These are phyloP conservation scores for Coemansia umbellata DNA, from an alignment of 192 early-diverging fungal genomes.

Conservation along the genomic window DNA sequence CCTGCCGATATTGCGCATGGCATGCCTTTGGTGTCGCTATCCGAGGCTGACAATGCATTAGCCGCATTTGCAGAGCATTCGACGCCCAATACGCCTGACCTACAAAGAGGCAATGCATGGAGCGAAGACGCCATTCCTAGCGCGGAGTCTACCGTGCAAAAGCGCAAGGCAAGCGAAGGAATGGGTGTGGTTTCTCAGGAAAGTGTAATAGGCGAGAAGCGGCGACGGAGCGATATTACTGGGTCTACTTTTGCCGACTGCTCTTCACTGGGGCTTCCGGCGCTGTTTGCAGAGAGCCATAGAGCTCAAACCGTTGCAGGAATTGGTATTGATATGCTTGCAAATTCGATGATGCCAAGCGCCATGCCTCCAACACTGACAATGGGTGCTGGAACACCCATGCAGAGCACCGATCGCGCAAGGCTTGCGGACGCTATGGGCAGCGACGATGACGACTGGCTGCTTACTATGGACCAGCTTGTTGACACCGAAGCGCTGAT, in stretches of 20 bases:
- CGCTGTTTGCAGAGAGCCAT: background rate
- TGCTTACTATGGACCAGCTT: constrained; percentile 45
- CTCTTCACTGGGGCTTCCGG: too few relatives aligned
- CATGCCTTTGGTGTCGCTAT: constrained; percentile 21
- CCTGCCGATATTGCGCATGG: too few relatives aligned
- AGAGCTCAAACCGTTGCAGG: background rate
- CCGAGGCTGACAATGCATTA: constrained; percentile 32
- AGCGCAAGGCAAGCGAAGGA: background rate
- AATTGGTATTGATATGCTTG: background rate
- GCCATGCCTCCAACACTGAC: background rate
- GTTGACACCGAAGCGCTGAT: constrained; percentile 49
- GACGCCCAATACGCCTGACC: too few relatives aligned
- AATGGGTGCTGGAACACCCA: constrained; percentile 32
- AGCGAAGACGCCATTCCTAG: too few relatives aligned
- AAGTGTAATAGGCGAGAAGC: background rate
- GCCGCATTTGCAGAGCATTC: constrained; percentile 10
- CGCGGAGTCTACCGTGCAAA: background rate
- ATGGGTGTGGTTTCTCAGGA: background rate
- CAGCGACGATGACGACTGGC: constrained; percentile 29
- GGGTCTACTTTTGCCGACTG: too few relatives aligned
- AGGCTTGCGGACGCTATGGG: background rate
- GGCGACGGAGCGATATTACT: background rate
- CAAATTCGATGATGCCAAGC: background rate
- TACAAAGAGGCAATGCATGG: too few relatives aligned
- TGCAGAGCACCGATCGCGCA: constrained; percentile 4